These are phyloP conservation scores for Fomitopsis palustris DNA, from an alignment of 1,284 basidiomycete species.

Conservation along the genomic window DNA sequence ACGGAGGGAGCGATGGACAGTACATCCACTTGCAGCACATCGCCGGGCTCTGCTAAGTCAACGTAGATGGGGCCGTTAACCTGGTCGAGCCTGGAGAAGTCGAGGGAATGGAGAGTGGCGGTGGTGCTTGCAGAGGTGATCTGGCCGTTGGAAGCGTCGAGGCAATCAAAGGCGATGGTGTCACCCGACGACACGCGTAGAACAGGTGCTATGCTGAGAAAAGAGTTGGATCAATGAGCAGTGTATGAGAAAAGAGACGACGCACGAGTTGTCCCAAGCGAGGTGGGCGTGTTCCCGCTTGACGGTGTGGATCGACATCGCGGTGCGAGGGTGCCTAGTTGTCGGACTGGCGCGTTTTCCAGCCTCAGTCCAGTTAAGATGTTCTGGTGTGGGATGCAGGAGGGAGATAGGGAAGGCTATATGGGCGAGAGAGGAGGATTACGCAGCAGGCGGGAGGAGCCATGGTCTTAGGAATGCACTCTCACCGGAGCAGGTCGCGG, in stretches of 20 bases:
- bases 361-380: too few species aligned
- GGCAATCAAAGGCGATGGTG: conserved; percentile 53
- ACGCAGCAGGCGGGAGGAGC: too few species aligned
- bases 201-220: conserved; percentile 46
- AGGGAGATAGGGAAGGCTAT: too few species aligned
- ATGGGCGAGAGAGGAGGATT: too few species aligned
- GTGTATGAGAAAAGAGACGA: not conserved
- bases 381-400: too few species aligned
- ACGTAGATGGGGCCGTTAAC: conserved; percentile 58
- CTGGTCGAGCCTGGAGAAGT: conserved; percentile 48
- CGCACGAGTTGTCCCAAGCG: conserved; percentile 58
- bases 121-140: conserved; percentile 42
- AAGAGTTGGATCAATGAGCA: not conserved
- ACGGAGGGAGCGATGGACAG: conserved; percentile 28
- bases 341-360: too few species aligned
- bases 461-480: too few species aligned
- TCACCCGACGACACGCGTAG: conserved; percentile 49
- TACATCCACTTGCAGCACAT: conserved; percentile 43
- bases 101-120: conserved; percentile 33
- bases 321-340: too few species aligned
- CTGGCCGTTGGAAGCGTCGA: conserved; percentile 61
- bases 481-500: too few species aligned
- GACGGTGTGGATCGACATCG: conserved; percentile 53
- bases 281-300: conserved; percentile 47
- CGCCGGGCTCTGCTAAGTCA: conserved; percentile 46